Evolutionary conservation across 805 yeast genomes (phyloP).

Genomic region (Zygosaccharomyces bailii): DNA sequence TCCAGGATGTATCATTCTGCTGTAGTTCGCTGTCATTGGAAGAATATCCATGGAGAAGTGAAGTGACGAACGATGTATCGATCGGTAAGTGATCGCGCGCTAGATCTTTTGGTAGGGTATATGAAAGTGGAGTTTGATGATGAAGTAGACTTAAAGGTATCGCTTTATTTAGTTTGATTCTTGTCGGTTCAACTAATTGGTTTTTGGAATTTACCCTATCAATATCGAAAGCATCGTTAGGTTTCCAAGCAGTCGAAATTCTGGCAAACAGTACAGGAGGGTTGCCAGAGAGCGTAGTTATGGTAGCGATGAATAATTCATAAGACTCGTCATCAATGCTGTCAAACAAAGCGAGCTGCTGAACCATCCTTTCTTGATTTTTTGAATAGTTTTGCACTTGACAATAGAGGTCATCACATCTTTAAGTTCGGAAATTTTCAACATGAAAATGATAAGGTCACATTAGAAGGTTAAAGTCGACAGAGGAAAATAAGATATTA

Average conservation of each 20-base stretch:
- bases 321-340: slow-evolving; percentile 31
- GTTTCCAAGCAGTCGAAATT: slow-evolving; percentile 29
- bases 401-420: not conserved
- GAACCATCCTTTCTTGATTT: slow-evolving; percentile 27
- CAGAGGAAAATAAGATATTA: slow-evolving; percentile 7
- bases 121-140: slow-evolving; percentile 14
- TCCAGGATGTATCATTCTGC: slow-evolving; percentile 42
- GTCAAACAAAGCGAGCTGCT: slow-evolving; percentile 32
- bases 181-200: slow-evolving; percentile 33
- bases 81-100: slow-evolving; percentile 18
- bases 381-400: slow-evolving; percentile 1
- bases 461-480: not conserved
- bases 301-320: slow-evolving; percentile 29
- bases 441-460: slow-evolving; percentile 1
- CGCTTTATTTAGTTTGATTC: slow-evolving; percentile 28
- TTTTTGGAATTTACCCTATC: slow-evolving; percentile 30
- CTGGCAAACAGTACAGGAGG: slow-evolving; percentile 32
- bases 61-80: slow-evolving; percentile 7
- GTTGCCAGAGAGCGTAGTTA: slow-evolving; percentile 30
- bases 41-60: slow-evolving; percentile 8
- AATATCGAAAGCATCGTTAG: slow-evolving; percentile 27
- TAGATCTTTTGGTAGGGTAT: slow-evolving; percentile 19
- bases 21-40: slow-evolving; percentile 9
- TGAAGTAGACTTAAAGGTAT: slow-evolving; percentile 22
- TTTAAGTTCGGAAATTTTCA: not conserved